A percentile compares a stretch with the other conserved stretches of the same genome.
These are phyloP conservation scores for Quercus dentata DNA, from an alignment of 306 rosid species.

Conservation along the genomic window DNA sequence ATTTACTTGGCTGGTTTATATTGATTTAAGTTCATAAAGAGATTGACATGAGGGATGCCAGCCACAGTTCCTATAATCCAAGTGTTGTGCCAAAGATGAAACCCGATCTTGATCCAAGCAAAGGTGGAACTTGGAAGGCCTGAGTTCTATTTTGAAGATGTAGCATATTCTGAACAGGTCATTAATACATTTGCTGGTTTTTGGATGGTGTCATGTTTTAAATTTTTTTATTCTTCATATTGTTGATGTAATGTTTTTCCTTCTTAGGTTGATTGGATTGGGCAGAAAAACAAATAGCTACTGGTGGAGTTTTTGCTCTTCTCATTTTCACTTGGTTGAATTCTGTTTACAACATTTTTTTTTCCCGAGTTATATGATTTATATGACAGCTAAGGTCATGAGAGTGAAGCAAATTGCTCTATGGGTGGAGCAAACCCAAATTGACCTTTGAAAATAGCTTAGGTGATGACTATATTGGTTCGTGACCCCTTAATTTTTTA, in stretches of 20 bases:
- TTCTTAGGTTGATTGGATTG: constrained; percentile 83
- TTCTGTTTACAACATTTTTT: neutral
- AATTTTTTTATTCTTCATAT: neutral
- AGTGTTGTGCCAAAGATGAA: constrained; percentile 79
- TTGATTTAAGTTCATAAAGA: too few relatives aligned
- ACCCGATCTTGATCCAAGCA: constrained; percentile 77
- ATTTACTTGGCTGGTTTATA: too few relatives aligned
- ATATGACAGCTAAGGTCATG: constrained; percentile 69
- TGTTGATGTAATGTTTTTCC: constrained; percentile 5
- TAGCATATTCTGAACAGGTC: constrained; percentile 18
- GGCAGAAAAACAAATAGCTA: too few relatives aligned
- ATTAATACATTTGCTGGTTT: neutral
- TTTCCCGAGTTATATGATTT: constrained; percentile 11
- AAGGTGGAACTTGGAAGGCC: constrained; percentile 64
- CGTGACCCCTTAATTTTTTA: too few relatives aligned
- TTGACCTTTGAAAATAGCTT: constrained; percentile 67
- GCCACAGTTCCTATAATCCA: constrained; percentile 62
- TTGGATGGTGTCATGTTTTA: neutral
- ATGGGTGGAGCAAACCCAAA: constrained; percentile 86
- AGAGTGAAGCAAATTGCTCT: constrained; percentile 89
- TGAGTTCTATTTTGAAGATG: constrained; percentile 54
- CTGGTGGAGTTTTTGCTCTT: too few relatives aligned
- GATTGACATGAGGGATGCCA: constrained; percentile 61
- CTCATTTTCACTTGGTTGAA: neutral
- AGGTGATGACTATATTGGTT: constrained; percentile 75